Evolutionary conservation across 2,329 filamentous ascomycete species (phyloP).

Genomic region (Aspergillus pseudoterreus): DNA sequence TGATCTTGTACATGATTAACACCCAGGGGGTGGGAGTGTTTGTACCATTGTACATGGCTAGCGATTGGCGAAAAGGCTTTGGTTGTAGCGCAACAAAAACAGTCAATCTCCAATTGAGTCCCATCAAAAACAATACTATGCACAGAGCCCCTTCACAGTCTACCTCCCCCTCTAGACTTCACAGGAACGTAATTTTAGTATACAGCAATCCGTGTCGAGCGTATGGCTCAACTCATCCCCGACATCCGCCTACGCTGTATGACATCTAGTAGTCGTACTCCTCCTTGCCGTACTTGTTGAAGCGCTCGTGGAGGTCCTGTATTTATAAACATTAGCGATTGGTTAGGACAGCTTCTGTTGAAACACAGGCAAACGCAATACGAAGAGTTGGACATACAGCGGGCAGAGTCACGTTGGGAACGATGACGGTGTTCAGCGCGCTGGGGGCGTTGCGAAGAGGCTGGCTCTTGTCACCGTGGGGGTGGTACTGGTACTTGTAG

Average conservation of each 20-base stretch:
- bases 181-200: conserved; percentile 25
- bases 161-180: conserved; percentile 22
- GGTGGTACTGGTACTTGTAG: conserved; percentile 75
- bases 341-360: conserved; percentile 1
- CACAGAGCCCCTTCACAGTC: conserved; percentile 28
- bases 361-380: neutral
- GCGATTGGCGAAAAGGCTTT: neutral
- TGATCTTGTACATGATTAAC: conserved; percentile 15
- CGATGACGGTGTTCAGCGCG: conserved; percentile 89
- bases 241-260: conserved; percentile 12
- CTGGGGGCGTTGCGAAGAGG: conserved; percentile 85
- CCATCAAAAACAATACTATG: conserved; percentile 30
- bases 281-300: conserved; percentile 99
- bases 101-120: conserved; percentile 28
- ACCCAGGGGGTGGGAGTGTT: neutral
- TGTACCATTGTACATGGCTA: neutral
- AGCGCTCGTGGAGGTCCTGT: conserved; percentile 88
- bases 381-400: conserved; percentile 56
- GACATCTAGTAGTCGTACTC: conserved; percentile 54
- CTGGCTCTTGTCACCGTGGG: conserved; percentile 73
- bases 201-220: conserved; percentile 26
- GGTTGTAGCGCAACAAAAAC: conserved; percentile 20
- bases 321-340: conserved; percentile 6
- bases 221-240: conserved; percentile 9
- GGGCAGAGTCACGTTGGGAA: conserved; percentile 89